Evolutionary conservation across 139 green algal genomes (phyloP).

Genomic region (Coelastrella sp.): DNA sequence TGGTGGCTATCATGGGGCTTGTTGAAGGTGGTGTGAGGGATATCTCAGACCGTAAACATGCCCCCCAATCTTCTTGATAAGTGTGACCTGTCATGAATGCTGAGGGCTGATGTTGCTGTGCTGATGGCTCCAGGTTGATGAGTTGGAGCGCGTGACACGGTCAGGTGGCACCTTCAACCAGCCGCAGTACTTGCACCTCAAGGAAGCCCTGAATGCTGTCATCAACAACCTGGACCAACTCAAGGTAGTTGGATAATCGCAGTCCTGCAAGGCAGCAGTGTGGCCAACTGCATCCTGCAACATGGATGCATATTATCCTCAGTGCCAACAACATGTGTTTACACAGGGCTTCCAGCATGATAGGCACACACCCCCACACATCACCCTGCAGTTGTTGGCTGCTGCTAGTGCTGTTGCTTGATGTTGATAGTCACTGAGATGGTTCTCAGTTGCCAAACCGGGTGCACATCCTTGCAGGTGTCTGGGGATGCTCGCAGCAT

Average conservation of each 20-base stretch:
- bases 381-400: neutral
- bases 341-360: too few relatives aligned
- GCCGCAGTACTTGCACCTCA: constrained; percentile 42
- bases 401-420: neutral
- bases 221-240: constrained; percentile 20
- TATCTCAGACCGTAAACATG: too few relatives aligned
- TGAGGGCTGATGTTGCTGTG: neutral
- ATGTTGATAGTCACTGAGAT: neutral
- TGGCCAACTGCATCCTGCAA: neutral
- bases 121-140: constrained; percentile 19
- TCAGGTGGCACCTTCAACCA: constrained; percentile 40
- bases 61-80: too few relatives aligned
- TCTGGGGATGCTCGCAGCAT: constrained; percentile 33
- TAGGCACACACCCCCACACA: too few relatives aligned
- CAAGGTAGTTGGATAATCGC: neutral
- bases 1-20: too few relatives aligned
- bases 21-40: neutral
- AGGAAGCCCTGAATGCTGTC: constrained; percentile 2
- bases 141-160: neutral
- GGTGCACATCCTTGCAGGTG: neutral
- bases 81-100: too few relatives aligned
- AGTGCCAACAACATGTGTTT: too few relatives aligned
- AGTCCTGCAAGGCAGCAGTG: neutral
- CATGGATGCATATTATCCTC: neutral
- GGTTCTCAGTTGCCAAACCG: neutral